Evolutionary conservation across 495 filamentous ascomycete species (phyloP).

Genomic region (Hypomontagnella submonticulosa): DNA sequence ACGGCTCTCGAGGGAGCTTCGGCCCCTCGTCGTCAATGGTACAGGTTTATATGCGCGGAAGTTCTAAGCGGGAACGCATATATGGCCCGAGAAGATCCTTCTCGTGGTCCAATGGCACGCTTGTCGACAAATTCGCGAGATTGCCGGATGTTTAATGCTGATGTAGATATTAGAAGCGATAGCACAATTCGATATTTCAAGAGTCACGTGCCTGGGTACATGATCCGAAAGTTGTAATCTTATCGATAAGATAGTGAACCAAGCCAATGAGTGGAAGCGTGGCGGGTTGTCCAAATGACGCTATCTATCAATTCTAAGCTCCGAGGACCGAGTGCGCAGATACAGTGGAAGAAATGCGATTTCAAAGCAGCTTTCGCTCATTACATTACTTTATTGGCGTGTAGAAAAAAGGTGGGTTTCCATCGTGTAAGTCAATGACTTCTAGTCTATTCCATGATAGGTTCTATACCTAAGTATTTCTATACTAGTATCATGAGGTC

Average conservation of each 20-base stretch:
- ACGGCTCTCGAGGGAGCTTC: conserved; percentile 45
- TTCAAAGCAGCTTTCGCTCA: conserved; percentile 54
- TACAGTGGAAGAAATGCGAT: conserved; percentile 39
- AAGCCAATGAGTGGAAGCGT: too few species aligned
- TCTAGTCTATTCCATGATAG: conserved; percentile 24
- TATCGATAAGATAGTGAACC: conserved; percentile 33
- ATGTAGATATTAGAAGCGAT: conserved; percentile 3
- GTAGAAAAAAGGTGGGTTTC: conserved; percentile 28
- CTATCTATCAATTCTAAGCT: too few species aligned
- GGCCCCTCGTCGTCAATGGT: conserved; percentile 34
- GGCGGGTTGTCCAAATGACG: background rate
- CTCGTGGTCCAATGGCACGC: conserved; percentile 25
- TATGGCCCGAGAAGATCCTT: background rate
- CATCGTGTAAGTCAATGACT: conserved; percentile 47
- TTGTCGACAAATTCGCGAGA: conserved; percentile 28
- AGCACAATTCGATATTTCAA: conserved; percentile 35
- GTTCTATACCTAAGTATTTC: background rate
- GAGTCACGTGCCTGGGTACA: conserved; percentile 30
- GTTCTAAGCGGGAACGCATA: background rate
- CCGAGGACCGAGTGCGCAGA: conserved; percentile 20
- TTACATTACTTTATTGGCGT: too few species aligned
- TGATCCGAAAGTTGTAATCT: background rate
- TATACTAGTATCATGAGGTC: conserved; percentile 22
- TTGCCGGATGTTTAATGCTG: conserved; percentile 1
- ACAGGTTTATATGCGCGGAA: conserved; percentile 1